Percentiles rank a stretch among this genome's conserved stretches.
phyloP scores from a whole-genome alignment of 2,329 filamentous ascomycete genomes.

The Fusarium anguioides region DNA sequence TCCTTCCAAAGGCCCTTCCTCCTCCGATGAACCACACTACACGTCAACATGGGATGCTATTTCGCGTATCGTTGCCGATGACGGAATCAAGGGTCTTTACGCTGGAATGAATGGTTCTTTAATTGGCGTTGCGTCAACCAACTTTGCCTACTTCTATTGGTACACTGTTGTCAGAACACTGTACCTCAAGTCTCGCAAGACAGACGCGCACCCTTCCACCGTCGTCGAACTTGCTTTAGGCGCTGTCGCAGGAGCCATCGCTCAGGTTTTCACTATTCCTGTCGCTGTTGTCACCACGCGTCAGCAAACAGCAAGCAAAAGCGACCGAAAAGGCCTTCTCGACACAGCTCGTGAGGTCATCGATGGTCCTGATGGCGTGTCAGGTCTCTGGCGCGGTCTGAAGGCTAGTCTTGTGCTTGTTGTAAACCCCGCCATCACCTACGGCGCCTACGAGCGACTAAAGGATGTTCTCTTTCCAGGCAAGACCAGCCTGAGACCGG shows the following conservation, averaged over 20 bases:
- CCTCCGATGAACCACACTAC: conserved; percentile 74
- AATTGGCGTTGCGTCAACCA: conserved; percentile 93
- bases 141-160: conserved; percentile 99
- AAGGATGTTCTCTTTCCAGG: conserved; percentile 82
- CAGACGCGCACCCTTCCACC: conserved; percentile 73
- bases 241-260: conserved; percentile 87
- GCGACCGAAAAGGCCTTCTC: conserved; percentile 84
- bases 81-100: conserved; percentile 86
- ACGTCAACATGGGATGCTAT: conserved; percentile 89
- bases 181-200: conserved; percentile 73
- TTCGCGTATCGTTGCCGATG: conserved; percentile 80
- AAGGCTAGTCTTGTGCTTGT: conserved; percentile 97
- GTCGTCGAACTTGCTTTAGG: conserved; percentile 85
- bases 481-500: conserved; percentile 78
- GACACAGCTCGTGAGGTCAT: conserved; percentile 92
- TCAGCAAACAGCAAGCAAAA: conserved; percentile 91
- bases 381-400: conserved; percentile 91
- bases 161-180: conserved; percentile 88
- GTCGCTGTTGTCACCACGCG: conserved; percentile 95
- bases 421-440: conserved; percentile 96
- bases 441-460: conserved; percentile 93
- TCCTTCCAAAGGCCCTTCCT: conserved; percentile 58
- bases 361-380: conserved; percentile 87
- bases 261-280: conserved; percentile 96
- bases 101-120: conserved; percentile 88